Conservation (phyloP, 805 yeast genomes). For the Zygoascus ofunaensis region DNA sequence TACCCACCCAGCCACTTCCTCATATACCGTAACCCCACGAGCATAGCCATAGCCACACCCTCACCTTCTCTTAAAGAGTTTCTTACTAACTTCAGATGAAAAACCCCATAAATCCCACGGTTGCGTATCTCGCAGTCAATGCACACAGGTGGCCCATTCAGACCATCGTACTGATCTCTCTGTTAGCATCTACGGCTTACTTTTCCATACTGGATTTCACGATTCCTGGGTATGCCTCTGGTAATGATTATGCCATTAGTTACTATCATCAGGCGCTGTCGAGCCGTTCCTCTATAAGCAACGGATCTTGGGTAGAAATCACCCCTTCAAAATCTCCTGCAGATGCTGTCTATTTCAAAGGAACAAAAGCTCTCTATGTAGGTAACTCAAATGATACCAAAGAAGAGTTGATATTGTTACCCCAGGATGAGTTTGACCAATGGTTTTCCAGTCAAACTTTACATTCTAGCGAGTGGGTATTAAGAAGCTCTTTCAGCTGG, state of each 20-base stretch:
- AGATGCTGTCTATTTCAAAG: conserved; percentile 13
- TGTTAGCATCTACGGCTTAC: conserved; percentile 74
- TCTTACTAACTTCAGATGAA: background rate
- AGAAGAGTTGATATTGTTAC: conserved; percentile 17
- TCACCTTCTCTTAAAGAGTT: too few species aligned
- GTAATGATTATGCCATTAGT: conserved; percentile 13
- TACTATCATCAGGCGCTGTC: conserved; percentile 16
- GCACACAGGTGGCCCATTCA: conserved; percentile 85
- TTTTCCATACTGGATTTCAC: conserved; percentile 44
- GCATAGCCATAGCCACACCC: too few species aligned
- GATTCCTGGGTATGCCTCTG: conserved; percentile 21
- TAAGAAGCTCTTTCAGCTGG: conserved; percentile 28
- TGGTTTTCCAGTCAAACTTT: conserved; percentile 17
- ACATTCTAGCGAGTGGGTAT: conserved; percentile 17
- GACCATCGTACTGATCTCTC: conserved; percentile 58
- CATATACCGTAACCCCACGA: too few species aligned
- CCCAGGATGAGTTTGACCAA: conserved; percentile 21
- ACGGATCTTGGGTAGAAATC: conserved; percentile 10
- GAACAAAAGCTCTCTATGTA: conserved; percentile 18
- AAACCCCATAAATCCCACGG: background rate
- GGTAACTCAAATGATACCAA: conserved; percentile 13
- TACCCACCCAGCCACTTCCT: too few species aligned
- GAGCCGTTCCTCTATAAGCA: background rate
- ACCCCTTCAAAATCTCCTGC: conserved; percentile 9
- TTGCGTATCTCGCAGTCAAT: conserved; percentile 45